Percentiles rank a stretch among this genome's conserved stretches.
Conservation (phyloP, 164 flowering plant species). For the Vitis riparia region DNA sequence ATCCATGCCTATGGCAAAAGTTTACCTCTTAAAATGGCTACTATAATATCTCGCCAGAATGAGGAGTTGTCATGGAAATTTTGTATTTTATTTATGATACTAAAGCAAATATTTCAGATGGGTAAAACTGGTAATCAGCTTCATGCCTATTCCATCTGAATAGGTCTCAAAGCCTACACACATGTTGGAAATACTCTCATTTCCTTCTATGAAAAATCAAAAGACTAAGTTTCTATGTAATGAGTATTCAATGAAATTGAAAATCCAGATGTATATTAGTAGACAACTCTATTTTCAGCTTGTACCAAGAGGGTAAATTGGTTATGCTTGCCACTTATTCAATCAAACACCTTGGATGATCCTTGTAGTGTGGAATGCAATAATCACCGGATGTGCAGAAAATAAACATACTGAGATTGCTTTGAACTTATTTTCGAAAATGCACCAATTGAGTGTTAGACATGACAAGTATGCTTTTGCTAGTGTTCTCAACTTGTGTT, state of each 20-base stretch:
- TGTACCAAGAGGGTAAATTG: too few relatives aligned
- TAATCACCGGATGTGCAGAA: conserved; percentile 60
- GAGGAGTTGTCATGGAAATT: too few relatives aligned
- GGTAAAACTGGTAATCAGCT: conserved; percentile 45
- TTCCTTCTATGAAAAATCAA: conserved; percentile 52
- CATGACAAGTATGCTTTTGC: conserved; percentile 15
- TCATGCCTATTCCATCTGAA: conserved; percentile 40
- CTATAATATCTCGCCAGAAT: too few relatives aligned
- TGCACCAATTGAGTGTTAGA: conserved; percentile 30
- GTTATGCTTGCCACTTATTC: too few relatives aligned
- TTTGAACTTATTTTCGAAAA: conserved; percentile 44
- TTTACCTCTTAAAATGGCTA: too few relatives aligned
- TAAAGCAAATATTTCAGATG: too few relatives aligned
- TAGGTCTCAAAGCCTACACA: conserved; percentile 42
- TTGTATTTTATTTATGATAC: too few relatives aligned
- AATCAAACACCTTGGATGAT: too few relatives aligned
- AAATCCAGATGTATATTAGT: conserved; percentile 35
- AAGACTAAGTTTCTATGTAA: conserved; percentile 40
- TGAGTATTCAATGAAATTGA: conserved; percentile 50
- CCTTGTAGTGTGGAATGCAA: too few relatives aligned
- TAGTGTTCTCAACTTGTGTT: conserved; percentile 62
- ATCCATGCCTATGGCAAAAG: too few relatives aligned
- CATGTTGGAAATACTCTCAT: conserved; percentile 68
- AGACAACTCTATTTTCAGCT: too few relatives aligned
- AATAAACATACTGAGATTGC: conserved; percentile 40